Percentiles rank a stretch among this genome's conserved stretches.
Evolutionary conservation across 2,329 filamentous ascomycete genomes (phyloP).

Genomic region (Sphaerulina musiva): DNA sequence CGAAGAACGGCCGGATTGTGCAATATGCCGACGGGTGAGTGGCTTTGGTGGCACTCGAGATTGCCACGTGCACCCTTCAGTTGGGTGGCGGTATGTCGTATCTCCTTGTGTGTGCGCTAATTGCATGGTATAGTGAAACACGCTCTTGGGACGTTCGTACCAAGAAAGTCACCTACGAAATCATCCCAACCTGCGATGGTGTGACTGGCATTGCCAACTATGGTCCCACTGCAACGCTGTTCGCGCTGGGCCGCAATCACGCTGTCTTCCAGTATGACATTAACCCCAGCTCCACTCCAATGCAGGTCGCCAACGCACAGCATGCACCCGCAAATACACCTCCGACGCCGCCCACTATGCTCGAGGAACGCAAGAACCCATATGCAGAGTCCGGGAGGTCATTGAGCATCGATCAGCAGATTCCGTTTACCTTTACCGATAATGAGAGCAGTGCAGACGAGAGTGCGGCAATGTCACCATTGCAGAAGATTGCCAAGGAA

Average conservation of each 20-base stretch:
- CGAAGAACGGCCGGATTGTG: constrained; percentile 92
- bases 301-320: constrained; percentile 80
- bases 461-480: constrained; percentile 54
- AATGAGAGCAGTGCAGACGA: constrained; percentile 72
- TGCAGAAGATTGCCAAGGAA: constrained; percentile 68
- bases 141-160: constrained; percentile 95
- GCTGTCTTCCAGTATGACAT: constrained; percentile 94
- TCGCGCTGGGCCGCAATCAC: constrained; percentile 80
- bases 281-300: constrained; percentile 60
- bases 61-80: not conserved
- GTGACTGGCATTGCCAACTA: constrained; percentile 79
- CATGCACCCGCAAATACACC: constrained; percentile 73
- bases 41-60: not conserved
- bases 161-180: constrained; percentile 89
- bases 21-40: constrained; percentile 86
- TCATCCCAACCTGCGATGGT: constrained; percentile 75
- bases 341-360: constrained; percentile 73
- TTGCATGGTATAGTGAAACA: constrained; percentile 56
- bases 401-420: constrained; percentile 22
- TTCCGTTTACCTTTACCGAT: constrained; percentile 35
- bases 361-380: constrained; percentile 59
- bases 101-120: not conserved
- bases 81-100: not conserved
- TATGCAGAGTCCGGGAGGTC: constrained; percentile 27
- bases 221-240: constrained; percentile 82